phyloP scores from a whole-genome alignment of 495 filamentous ascomycete species.

The Aspergillus diversus region DNA sequence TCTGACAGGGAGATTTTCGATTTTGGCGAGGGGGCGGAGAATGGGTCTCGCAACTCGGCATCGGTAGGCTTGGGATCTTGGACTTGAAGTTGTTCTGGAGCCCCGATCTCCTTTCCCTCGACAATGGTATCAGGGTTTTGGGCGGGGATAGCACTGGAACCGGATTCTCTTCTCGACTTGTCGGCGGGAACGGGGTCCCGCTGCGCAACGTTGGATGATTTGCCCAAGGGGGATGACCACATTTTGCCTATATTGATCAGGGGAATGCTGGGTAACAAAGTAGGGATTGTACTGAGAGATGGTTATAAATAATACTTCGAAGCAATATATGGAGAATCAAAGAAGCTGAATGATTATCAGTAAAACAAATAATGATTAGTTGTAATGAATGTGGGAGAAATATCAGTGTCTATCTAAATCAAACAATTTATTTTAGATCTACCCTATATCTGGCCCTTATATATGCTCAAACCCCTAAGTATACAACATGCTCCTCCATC shows the following conservation, averaged over 20 bases:
- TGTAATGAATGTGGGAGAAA: neutral
- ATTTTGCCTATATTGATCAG: slow-evolving; percentile 3
- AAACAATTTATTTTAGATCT: neutral
- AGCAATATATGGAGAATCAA: neutral
- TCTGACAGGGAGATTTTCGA: neutral
- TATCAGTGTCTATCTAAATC: neutral
- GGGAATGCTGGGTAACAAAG: neutral
- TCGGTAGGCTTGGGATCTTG: slow-evolving; percentile 5
- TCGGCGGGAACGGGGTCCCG: slow-evolving; percentile 6
- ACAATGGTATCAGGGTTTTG: neutral
- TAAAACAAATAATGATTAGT: neutral
- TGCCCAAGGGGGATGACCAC: neutral
- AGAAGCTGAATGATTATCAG: neutral
- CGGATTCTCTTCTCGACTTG: slow-evolving; percentile 8
- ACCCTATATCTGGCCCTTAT: neutral
- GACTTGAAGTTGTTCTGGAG: slow-evolving; percentile 3
- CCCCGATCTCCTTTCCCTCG: slow-evolving; percentile 27
- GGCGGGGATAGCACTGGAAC: slow-evolving; percentile 14
- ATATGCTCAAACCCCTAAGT: neutral
- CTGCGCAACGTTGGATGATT: slow-evolving; percentile 6
- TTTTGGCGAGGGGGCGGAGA: neutral
- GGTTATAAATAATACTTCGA: neutral
- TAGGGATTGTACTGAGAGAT: neutral
- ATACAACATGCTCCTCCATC: neutral
- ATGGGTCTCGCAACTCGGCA: neutral